Base-by-base conservation (phyloP, 2,329 filamentous ascomycete species). In the Tothia fuscella region DNA sequence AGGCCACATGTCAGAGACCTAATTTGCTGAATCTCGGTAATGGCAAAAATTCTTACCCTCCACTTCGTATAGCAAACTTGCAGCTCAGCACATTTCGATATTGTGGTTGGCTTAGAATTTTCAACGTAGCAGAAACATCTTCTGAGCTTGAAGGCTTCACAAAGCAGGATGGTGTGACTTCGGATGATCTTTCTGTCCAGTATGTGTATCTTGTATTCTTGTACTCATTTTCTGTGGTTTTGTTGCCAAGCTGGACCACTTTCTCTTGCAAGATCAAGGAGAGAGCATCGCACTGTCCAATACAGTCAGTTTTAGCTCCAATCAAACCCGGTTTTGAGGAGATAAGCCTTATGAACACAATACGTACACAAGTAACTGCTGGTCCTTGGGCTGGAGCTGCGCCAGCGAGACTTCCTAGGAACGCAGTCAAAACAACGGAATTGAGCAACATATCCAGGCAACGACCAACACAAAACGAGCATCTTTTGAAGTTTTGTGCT, bases 41-140 rank as follows among this genome's bases (percentile, higher is more conserved):
- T 4, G 2, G 6, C 13, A 7, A 13, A 7, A 34, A 6, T n/a
- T 9, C 9, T 38, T 10, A 21, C 20, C 40, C 42, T 5, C 42
- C 42, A 25, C 37, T 36, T 24, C 38, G 36, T n/a, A 44, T 25
- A 14, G 42, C 39, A 28, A 43, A 44, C n/a, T 33, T 42, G 29
- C 42, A 42, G 10, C 12, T 21, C 16, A 20, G 20, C 12, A 36
- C 6, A 6, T n/a, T n/a, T 5, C 24, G n/a, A 19, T 24, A 44
- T 20, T 34, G 29, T 12, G 17, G 19, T 14, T 42, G 17, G 5
- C 14, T 35, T 21, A 44, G 22, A 9, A 38, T 34, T 14, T 21
- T 34, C 6, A 44, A 19, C 16, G 20, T 30, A 3, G 12, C n/a
- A 9, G 42, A 41, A 14, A 43, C 42, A 28, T 44, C 42, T 10